Base-by-base conservation (phyloP, 2,329 filamentous ascomycete species). In the Zymoseptoria crescenta region DNA sequence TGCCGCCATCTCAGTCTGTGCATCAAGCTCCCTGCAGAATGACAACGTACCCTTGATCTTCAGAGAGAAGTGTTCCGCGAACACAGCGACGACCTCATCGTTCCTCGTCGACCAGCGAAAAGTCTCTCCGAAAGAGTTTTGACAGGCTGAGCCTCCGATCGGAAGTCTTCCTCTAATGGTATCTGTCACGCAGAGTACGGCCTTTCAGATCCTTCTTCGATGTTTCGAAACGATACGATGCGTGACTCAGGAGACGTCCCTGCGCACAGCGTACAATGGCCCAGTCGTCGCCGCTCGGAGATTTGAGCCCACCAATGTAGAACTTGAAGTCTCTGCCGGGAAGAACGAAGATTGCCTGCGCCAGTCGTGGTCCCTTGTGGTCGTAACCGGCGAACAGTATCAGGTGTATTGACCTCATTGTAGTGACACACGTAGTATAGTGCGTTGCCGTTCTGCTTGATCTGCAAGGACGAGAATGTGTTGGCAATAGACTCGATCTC, bases 311-410 rank as follows among this genome's bases (percentile, higher is more conserved):
- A 27, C 64, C 64, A 49, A 66, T 41, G 58, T 63, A 62, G 45
- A 62, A 54, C 51, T 59, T 56, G 30, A 67, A 57, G 49, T 62
- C 60, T 57, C 63, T 64, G 20, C 45, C 52, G 35, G 41, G 49
- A 3, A 27, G 35, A 13, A 35, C 30, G 56, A 66, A 64, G 9
- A 54, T 35, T n/a, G 60, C 53, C 29, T 56, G 59, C n/a, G 64
- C 62, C 8, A 65, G 56, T 20, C 58, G 59, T 3, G 65, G 65
- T 8, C 65, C 64, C 16, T 56, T 41, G 6, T 58, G 55, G 51
- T 67, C 64, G 57, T 64, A 63, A 24, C 62, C 65, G 13, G 58
- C 62, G 54, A 65, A 62, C 2, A 65, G 41, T 19, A 29, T 67
- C 65, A 13, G 62, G 56, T 2, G 51, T 19, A 35, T 60, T 48